phyloP scores from a whole-genome alignment of 139 green algal genomes.

The Pleodorina starrii region DNA sequence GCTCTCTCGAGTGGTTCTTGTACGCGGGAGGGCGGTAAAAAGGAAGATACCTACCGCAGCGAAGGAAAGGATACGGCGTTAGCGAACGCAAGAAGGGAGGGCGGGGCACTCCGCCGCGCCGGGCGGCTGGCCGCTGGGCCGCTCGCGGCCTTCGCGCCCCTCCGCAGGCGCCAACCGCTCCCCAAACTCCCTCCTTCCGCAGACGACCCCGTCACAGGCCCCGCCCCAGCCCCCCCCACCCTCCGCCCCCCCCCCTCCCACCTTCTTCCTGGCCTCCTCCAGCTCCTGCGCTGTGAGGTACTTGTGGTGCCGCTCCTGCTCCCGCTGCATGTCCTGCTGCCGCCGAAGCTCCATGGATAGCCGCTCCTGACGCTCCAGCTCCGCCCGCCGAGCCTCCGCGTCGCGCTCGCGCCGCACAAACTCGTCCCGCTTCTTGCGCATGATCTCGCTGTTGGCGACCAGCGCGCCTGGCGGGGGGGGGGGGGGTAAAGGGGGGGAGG shows the following conservation, averaged over 20 bases:
- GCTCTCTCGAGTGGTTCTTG: too few species aligned
- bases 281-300: conserved; percentile 62
- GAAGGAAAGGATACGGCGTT: too few species aligned
- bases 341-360: conserved; percentile 50
- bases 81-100: too few species aligned
- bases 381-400: conserved; percentile 36
- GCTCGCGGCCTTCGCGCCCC: too few species aligned
- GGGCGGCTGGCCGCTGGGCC: too few species aligned
- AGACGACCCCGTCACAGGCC: too few species aligned
- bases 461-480: conserved; percentile 52
- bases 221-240: too few species aligned
- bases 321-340: conserved; percentile 51
- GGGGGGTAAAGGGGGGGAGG: neutral
- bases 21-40: too few species aligned
- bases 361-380: conserved; percentile 51
- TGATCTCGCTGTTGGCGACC: conserved; percentile 58
- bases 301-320: conserved; percentile 67
- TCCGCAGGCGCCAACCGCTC: too few species aligned
- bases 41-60: too few species aligned
- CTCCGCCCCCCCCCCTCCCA: conserved; percentile 23
- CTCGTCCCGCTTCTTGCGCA: conserved; percentile 68
- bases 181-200: too few species aligned
- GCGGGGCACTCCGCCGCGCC: too few species aligned
- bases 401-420: conserved; percentile 66
- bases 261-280: conserved; percentile 69